phyloP scores from a whole-genome alignment of 2,329 filamentous ascomycete genomes.

The Pseudogymnoascus sp. region DNA sequence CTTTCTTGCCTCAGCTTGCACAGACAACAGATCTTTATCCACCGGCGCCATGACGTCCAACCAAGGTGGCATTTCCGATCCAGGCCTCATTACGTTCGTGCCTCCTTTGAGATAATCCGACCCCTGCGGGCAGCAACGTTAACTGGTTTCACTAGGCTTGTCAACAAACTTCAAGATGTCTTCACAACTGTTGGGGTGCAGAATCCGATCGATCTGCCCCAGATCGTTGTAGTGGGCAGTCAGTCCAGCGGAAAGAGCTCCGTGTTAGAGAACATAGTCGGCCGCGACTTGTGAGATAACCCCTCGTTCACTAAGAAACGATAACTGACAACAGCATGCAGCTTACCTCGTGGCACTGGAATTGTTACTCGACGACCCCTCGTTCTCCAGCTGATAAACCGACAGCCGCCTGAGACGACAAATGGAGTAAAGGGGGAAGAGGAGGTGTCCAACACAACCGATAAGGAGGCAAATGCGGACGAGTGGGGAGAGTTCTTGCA shows the following conservation, averaged over 20 bases:
- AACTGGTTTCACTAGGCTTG: slow-evolving; percentile 48
- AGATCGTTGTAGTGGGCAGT: slow-evolving; percentile 96
- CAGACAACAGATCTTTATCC: slow-evolving; percentile 10
- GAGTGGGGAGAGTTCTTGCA: slow-evolving; percentile 99
- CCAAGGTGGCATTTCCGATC: slow-evolving; percentile 54
- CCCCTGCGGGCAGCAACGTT: slow-evolving; percentile 21
- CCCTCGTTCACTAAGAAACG: slow-evolving; percentile 13
- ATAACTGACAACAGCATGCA: slow-evolving; percentile 34
- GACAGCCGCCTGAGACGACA: slow-evolving; percentile 50
- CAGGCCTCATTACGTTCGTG: slow-evolving; percentile 54
- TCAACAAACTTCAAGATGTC: slow-evolving; percentile 99
- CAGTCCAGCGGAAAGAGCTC: slow-evolving; percentile 99
- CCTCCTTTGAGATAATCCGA: slow-evolving; percentile 15
- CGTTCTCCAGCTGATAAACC: slow-evolving; percentile 96
- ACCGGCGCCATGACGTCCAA: slow-evolving; percentile 21
- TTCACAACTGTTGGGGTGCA: slow-evolving; percentile 97
- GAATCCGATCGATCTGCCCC: slow-evolving; percentile 97
- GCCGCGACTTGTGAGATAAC: slow-evolving; percentile 83
- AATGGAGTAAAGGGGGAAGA: slow-evolving; percentile 67
- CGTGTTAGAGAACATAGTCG: slow-evolving; percentile 96
- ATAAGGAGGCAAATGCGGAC: slow-evolving; percentile 83
- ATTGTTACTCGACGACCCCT: slow-evolving; percentile 95
- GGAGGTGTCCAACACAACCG: slow-evolving; percentile 54
- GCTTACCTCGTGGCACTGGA: slow-evolving; percentile 90
- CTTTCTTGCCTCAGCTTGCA: background rate